Base-by-base conservation (phyloP, 306 rosid species). In the Quercus cerris region DNA sequence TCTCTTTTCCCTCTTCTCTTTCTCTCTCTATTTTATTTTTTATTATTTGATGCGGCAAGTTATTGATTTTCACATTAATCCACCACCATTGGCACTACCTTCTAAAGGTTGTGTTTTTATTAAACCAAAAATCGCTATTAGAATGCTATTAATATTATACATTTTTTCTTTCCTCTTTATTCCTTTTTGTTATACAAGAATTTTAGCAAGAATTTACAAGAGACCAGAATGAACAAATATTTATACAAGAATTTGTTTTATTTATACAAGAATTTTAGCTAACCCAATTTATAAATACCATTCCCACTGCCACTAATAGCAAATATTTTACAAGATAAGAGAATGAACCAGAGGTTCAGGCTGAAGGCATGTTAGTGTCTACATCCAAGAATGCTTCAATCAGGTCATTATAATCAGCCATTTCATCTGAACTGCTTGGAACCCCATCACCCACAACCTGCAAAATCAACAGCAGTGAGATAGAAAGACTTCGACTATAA, bases 331-430 rank as follows among this genome's bases (percentile, higher is more conserved):
- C 84, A 81, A 3, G 58, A 38, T 31, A 75, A 4, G 22, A 35
- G 12, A 80, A 64, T 23, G 56, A 27, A 78, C 66, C 61, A 23
- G 70, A 77, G 27, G 73, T 46, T 78, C 84, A 79, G 80, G 81
- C 78, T 56, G 85, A 64, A 30, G 85, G 88, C 93, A 90, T 88
- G 12, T 41, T 2, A 41, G 12, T 41, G 85, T 90, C 94, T 27
- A 86, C 89, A 28, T 87, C 89, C 77, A 91, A 71, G 82, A 91
- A 80, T 9, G 85, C 88, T 84, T 87, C 91, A 56, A 69, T 31
- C 52, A 85, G 86, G 73, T 81, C 77, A 27, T 78, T 57, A 22
- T 81, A 79, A 73, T 85, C 89, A 27, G 77, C 46, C 33, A 84
- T 71, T 77, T 83, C 93, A 64, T 86, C 88, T 23, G 88, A 54